These are phyloP conservation scores for Calocybe indica DNA, from an alignment of 768 basidiomycete genomes.

Conservation along the genomic window DNA sequence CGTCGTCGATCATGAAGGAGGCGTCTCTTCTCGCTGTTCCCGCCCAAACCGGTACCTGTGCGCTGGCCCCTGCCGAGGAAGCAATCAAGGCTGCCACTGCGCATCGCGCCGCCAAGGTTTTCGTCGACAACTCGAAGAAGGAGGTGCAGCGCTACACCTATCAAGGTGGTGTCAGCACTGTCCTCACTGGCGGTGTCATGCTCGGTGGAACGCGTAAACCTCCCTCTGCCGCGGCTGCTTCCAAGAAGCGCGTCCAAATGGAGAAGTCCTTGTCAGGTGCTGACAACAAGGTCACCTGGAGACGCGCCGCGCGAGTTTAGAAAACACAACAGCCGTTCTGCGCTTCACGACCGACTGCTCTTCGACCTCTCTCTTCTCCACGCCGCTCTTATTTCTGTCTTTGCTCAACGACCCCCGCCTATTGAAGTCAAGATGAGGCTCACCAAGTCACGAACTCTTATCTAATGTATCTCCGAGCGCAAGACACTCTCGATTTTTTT, in stretches of 20 bases:
- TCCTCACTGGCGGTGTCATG: constrained; percentile 40
- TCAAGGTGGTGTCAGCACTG: constrained; percentile 36
- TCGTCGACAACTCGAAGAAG: constrained; percentile 20
- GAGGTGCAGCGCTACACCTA: constrained; percentile 31
- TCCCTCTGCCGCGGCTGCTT: not conserved
- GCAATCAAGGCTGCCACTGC: not conserved
- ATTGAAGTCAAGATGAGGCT: no score
- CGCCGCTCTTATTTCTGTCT: no score
- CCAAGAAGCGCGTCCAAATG: not conserved
- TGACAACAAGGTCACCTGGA: no score
- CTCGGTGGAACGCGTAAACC: constrained; percentile 18
- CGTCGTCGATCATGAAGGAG: not conserved
- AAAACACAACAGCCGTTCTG: no score
- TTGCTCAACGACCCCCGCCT: no score
- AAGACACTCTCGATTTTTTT: no score
- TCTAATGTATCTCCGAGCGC: no score
- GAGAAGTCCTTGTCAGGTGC: no score
- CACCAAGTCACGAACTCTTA: no score
- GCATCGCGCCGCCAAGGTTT: constrained; percentile 5
- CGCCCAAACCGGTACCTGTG: constrained; percentile 2
- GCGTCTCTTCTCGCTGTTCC: not conserved
- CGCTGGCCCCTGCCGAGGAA: constrained; percentile 9
- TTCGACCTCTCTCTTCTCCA: no score
- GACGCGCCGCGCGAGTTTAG: no score
- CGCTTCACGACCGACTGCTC: no score